These are phyloP conservation scores for Alloteropsis semialata DNA, from an alignment of 176 grass and related monocot genomes.

Conservation along the genomic window DNA sequence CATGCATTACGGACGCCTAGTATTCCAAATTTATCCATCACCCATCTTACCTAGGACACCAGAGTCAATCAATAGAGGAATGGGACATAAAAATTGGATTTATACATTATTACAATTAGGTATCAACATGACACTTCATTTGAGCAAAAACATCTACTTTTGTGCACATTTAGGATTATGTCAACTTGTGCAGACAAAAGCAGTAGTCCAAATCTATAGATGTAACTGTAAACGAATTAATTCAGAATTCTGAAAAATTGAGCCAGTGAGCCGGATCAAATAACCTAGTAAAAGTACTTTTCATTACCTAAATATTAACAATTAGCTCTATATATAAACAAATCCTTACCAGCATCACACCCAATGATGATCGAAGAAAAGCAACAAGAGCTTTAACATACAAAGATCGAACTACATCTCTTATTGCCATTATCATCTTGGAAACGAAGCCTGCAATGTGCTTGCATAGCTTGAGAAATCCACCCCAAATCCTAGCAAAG, in stretches of 20 bases:
- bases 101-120: neutral
- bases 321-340: neutral
- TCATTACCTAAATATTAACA: neutral
- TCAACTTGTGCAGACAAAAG: neutral
- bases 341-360: slow-evolving; percentile 50
- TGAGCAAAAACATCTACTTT: neutral
- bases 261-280: neutral
- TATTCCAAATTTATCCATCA: slow-evolving; percentile 92
- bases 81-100: neutral
- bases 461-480: slow-evolving; percentile 47
- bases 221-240: neutral
- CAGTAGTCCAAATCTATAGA: neutral
- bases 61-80: slow-evolving; percentile 17
- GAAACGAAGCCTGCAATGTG: slow-evolving; percentile 29
- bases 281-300: neutral
- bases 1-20: slow-evolving; percentile 66
- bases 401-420: slow-evolving; percentile 36
- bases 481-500: slow-evolving; percentile 48
- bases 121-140: neutral
- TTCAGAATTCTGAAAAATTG: neutral
- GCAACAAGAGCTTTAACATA: slow-evolving; percentile 51
- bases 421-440: slow-evolving; percentile 36
- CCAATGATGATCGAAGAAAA: slow-evolving; percentile 64
- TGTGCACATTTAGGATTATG: neutral
- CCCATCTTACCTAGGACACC: slow-evolving; percentile 54